Base-by-base conservation (phyloP, 139 green algal species). In the Coelastrella sp. region DNA sequence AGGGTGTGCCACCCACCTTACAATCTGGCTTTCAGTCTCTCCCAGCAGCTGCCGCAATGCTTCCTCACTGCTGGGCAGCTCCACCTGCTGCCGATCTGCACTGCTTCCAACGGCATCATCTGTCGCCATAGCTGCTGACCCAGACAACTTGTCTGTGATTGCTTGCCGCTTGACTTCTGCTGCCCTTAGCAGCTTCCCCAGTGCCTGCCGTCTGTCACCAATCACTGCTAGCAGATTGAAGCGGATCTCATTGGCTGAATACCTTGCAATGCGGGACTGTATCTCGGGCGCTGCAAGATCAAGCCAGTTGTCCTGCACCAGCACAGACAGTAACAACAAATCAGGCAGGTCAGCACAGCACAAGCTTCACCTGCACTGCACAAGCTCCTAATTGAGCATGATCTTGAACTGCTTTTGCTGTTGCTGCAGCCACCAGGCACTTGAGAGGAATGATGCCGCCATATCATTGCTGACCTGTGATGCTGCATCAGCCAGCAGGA, bases 181-280 rank as follows among this genome's bases (percentile, higher is more conserved):
- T 0, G 63, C 72, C 4, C 27, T 85, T 8, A 96, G 57, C 76
- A 91, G 61, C n/a, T 91, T 84, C 11, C 66, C 22, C 10, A 96
- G 79, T 57, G 90, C 35, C 20, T 92, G 82, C 56, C 81, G 80
- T 27, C 93, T 70, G 90, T 98, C 94, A 7, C 92, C 94, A 22
- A 99, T 94, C 17, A 99, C 57, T 1, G 98, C 98, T 97, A 99
- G 97, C 11, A 99, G 93, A 87, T 99, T 99, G 95, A 99, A 99
- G 24, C 97, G 94, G 70, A 99, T 97, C 94, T 99, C 98, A 66
- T 70, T 94, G 35, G 93, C 92, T 10, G 96, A 87, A 85, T 99
- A 99, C 10, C 93, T 92, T 66, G 96, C 96, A 19, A 99, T 99
- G 35, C 98, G 94, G 4, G 90, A 92, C 25, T 95, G 87, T 65